These are phyloP conservation scores for Fusarium equiseti DNA, from an alignment of 2,329 filamentous ascomycete genomes.

Conservation along the genomic window DNA sequence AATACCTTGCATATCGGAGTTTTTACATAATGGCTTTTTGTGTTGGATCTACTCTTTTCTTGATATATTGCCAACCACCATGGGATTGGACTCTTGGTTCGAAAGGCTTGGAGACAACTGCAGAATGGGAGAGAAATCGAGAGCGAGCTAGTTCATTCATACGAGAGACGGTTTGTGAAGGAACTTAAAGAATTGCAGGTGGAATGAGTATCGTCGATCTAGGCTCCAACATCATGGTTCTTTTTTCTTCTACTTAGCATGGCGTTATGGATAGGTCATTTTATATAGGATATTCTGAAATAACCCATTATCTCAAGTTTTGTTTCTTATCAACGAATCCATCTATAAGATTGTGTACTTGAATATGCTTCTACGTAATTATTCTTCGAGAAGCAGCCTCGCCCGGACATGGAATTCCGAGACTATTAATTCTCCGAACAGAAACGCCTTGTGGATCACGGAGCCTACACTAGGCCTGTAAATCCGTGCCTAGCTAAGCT, in stretches of 20 bases:
- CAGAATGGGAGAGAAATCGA: not conserved
- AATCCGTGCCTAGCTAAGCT: not conserved
- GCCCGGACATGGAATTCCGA: not conserved
- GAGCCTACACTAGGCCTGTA: not conserved
- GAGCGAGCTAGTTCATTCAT: not conserved
- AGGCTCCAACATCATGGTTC: conserved; percentile 2
- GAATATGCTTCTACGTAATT: not conserved
- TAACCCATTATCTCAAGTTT: not conserved
- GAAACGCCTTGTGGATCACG: not conserved
- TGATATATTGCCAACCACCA: conserved; percentile 5
- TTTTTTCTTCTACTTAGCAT: conserved; percentile 26
- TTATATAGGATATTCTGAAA: conserved; percentile 10
- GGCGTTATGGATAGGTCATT: conserved; percentile 27
- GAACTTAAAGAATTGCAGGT: conserved; percentile 1
- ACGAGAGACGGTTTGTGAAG: not conserved
- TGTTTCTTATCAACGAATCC: not conserved
- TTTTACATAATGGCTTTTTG: conserved; percentile 11
- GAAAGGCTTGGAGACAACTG: not conserved
- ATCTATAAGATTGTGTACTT: not conserved
- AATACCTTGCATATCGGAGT: conserved; percentile 41
- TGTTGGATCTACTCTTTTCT: conserved; percentile 25
- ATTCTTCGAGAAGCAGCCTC: not conserved
- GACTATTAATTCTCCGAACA: not conserved
- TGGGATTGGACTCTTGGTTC: conserved; percentile 3
- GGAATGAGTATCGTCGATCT: conserved; percentile 10